Evolutionary conservation across 2,329 filamentous ascomycete genomes (phyloP).

Genomic region (Fusarium hostae): DNA sequence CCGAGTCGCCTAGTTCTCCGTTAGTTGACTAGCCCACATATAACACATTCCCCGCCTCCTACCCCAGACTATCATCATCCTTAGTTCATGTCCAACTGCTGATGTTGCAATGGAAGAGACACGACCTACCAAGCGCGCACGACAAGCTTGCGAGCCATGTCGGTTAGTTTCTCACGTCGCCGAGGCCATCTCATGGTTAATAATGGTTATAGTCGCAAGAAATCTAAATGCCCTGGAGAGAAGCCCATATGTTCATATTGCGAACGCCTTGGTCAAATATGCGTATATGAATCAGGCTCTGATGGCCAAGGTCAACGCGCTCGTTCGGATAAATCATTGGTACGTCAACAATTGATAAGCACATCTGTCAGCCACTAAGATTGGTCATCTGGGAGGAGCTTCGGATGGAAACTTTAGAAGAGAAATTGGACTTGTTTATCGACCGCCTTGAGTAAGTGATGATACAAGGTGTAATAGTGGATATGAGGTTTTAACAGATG

Average conservation of each 20-base stretch:
- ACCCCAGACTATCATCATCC: background rate
- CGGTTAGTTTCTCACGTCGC: accelerated
- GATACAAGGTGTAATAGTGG: accelerated
- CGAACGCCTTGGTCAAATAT: background rate
- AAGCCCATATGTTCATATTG: background rate
- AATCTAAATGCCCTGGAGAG: background rate
- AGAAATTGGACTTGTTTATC: background rate
- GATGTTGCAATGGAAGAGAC: background rate
- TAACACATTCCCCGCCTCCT: background rate
- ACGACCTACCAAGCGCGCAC: background rate
- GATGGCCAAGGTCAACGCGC: background rate
- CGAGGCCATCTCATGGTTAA: accelerated
- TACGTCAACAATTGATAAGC: accelerated
- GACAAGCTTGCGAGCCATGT: background rate
- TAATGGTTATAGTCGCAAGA: background rate
- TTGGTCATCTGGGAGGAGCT: background rate
- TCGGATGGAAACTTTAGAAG: background rate
- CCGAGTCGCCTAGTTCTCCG: background rate
- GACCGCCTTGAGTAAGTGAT: background rate
- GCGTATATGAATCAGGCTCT: background rate
- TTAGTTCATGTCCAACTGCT: background rate
- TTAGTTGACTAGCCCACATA: background rate
- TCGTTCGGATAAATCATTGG: background rate
- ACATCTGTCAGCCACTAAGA: background rate
- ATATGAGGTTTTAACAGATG: accelerated